Percentiles rank a stretch among this genome's conserved stretches.
Conservation (phyloP, 495 filamentous ascomycete genomes). For the Aspergillus taichungensis region DNA sequence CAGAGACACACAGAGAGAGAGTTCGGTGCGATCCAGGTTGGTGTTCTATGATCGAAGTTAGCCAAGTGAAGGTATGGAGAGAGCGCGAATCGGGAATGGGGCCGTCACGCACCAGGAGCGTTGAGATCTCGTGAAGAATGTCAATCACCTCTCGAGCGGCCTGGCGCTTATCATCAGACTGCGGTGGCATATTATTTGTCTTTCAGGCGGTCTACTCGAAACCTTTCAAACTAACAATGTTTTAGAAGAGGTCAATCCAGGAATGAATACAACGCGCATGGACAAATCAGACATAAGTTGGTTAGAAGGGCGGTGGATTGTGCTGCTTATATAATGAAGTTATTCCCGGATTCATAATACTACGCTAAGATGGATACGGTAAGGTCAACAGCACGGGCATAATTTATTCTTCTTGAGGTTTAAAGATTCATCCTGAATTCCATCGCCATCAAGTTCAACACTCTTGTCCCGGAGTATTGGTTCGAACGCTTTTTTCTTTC, state of each 20-base stretch:
- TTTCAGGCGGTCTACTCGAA: no score
- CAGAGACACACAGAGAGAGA: constrained; percentile 90
- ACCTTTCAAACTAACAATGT: no score
- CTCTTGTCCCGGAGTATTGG: not conserved
- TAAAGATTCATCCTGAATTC: no score
- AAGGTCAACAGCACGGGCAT: no score
- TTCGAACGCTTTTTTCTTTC: not conserved
- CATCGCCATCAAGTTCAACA: not conserved
- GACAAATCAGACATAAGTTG: no score
- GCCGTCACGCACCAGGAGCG: constrained; percentile 56
- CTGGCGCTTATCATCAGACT: constrained; percentile 62
- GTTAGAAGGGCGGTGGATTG: no score
- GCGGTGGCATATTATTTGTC: constrained; percentile 24
- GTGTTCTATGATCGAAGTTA: constrained; percentile 60
- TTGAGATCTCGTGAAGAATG: constrained; percentile 89
- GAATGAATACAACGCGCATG: no score
- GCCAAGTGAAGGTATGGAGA: not conserved
- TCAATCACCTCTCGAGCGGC: constrained; percentile 95
- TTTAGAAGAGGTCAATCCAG: no score
- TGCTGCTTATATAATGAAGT: no score
- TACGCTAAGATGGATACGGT: no score
- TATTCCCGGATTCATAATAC: no score
- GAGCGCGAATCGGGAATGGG: constrained; percentile 1
- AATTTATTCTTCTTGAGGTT: no score
- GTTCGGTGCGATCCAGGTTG: constrained; percentile 75